Evolutionary conservation across 2,329 filamentous ascomycete genomes (phyloP), one percentile per base, ranked within the genome.

Genomic region (Colletotrichum lentis): DNA sequence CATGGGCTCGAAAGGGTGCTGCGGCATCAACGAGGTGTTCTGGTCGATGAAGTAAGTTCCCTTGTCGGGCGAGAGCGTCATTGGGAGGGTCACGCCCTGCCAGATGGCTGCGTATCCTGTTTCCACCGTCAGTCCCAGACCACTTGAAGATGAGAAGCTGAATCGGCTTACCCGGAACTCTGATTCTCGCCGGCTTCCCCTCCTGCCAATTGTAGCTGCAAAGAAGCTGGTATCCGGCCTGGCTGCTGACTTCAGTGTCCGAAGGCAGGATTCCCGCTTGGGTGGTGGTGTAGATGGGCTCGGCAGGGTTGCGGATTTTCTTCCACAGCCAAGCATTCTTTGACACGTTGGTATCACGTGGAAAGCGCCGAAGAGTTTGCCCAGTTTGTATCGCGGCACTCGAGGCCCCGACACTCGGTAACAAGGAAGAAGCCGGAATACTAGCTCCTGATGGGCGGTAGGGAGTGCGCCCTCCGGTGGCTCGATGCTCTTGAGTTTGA

Each of bases 1-100:
- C 14, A 76, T 58, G 4, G 73, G 69, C 41, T 76, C 71, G 59
- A 76, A 78, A 1, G 74, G 73, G 24, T 70, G 74, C 14, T 60
- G 20, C 1, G 73, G 72, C 11, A 61, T 11, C 14, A 43, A 54
- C 5, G 39, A 31, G 14, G 55, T 52, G 58, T 67, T 72, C 24
- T 69, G 70, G 47, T 76, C 72, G 16, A 66, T 57, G 39, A 39
- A 66, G 11, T 6, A 20, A 1, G 16, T 41, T n/a, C 44, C 58
- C 14, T 7, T 6, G 18, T 53, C 44, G 2, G 20, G 5, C 1
- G 14, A 20, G 2, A 61, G 8, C 6, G 37, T 24, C 10, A 53
- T 18, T 3, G 44, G 46, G 3, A 61, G 27, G 16, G 24, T 11
- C 22, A 52, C 8, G 5, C 50, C 27, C 16, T 41, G 5, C 24